Base-by-base conservation (phyloP, 2,329 filamentous ascomycete genomes). In the Phaeoacremonium minimum region DNA sequence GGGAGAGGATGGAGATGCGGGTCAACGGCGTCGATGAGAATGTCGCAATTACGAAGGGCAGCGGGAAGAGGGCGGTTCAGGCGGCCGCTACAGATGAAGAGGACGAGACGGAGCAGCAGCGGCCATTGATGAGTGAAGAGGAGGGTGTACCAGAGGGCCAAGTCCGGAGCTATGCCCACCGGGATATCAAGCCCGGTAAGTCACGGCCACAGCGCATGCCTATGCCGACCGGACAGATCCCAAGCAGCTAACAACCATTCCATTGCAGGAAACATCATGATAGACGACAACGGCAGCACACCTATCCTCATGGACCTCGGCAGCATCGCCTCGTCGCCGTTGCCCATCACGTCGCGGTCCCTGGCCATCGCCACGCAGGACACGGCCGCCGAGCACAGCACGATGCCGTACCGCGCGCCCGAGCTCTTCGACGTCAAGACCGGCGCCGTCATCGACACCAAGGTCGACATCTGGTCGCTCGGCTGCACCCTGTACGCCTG, bases 351-450 rank as follows among this genome's bases (percentile, higher is more conserved):
- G 5, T 93, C 87, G 14, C 83, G 91, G 43, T 94, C 88, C 4
- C 75, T 94, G 37, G 93, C 93, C 30, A 79, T 98, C 32, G 87
- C 90, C 36, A 86, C 95, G 22, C 93, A 97, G 65, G 93, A 98
- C 61, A 86, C 80, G 28, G 93, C 93, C 15, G 93, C 91, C 37
- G 93, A 98, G 61, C 91, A 97, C 70, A 91, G 83, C 46, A 98
- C 93, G 28, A 97, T 98, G 91, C 90, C 93, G 1, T 98, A 98
- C 66, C 88, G 93, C 41, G 93, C 93, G 2, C 93, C 93, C 0
- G 93, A 98, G 64, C 81, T 98, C 42, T 98, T 98, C 62, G 93
- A 98, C 60, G 93, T 97, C 38, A 95, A 95, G 65, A 96, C 89
- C 4, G 91, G 87, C 44, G 83, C 84, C 33, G 79, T 88, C 34